These are phyloP conservation scores for Fusarium sp. DNA, from an alignment of 2,329 filamentous ascomycete species.

Conservation along the genomic window DNA sequence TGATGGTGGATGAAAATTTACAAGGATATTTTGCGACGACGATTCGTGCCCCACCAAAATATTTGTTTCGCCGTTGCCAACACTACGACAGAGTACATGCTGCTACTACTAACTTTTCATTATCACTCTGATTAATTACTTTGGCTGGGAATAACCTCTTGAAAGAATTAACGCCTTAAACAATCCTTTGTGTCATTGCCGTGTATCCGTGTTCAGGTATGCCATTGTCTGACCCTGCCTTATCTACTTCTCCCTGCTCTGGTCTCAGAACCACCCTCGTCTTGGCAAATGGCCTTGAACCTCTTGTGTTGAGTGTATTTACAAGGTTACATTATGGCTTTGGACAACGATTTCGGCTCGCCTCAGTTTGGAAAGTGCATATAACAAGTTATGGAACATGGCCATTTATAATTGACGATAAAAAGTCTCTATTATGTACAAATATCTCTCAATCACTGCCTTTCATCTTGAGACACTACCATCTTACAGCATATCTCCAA, in stretches of 20 bases:
- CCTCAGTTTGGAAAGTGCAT: neutral
- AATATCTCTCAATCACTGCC: neutral
- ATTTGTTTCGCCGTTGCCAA: neutral
- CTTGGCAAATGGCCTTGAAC: neutral
- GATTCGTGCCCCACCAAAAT: constrained; percentile 38
- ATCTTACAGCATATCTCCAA: neutral
- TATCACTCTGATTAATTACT: neutral
- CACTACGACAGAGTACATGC: neutral
- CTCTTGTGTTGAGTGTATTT: neutral
- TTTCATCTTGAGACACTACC: neutral
- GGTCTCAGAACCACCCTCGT: neutral
- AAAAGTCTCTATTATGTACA: neutral
- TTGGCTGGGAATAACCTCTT: neutral
- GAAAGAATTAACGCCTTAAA: neutral
- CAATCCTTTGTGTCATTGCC: neutral
- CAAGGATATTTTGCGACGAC: constrained; percentile 32
- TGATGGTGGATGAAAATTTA: constrained; percentile 34
- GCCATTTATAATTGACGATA: neutral
- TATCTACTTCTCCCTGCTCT: neutral
- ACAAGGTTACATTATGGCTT: neutral
- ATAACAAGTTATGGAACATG: neutral
- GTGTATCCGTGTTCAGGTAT: neutral
- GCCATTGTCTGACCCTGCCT: neutral
- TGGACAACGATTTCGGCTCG: neutral
- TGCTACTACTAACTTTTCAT: neutral